phyloP scores from a whole-genome alignment of 2,329 filamentous ascomycete genomes.

The Lecanicillium sp. region DNA sequence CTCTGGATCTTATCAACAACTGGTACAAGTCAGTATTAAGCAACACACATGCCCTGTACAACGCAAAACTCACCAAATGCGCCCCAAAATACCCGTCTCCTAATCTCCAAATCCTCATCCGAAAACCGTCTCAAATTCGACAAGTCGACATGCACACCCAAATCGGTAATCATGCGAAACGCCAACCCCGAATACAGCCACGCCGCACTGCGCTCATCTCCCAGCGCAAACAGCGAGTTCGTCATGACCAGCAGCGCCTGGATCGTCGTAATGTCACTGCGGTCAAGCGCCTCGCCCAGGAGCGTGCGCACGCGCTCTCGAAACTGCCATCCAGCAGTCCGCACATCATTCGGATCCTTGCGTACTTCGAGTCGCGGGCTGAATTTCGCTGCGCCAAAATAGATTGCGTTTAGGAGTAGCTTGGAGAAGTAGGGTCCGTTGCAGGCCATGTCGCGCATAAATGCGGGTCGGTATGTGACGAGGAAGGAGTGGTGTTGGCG shows the following conservation, averaged over 20 bases:
- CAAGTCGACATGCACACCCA: conserved; percentile 40
- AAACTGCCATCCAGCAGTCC: conserved; percentile 41
- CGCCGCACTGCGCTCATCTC: conserved; percentile 38
- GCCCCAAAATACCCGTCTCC: conserved; percentile 36
- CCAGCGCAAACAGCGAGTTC: conserved; percentile 39
- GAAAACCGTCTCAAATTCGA: conserved; percentile 24
- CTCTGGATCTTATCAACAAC: conserved; percentile 31
- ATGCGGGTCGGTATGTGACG: conserved; percentile 43
- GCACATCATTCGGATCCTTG: conserved; percentile 33
- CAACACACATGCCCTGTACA: too few relatives aligned
- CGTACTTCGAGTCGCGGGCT: conserved; percentile 36
- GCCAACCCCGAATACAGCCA: conserved; percentile 53
- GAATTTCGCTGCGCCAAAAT: conserved; percentile 38
- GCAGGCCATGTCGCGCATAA: conserved; percentile 46
- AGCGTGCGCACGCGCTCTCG: conserved; percentile 37
- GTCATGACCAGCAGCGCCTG: conserved; percentile 45
- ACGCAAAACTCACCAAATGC: conserved; percentile 24
- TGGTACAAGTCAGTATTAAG: conserved; percentile 30
- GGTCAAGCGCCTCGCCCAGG: conserved; percentile 36
- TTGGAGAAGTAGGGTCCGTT: conserved; percentile 50
- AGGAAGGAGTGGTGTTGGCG: conserved; percentile 42
- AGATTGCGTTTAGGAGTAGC: conserved; percentile 46
- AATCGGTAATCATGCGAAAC: conserved; percentile 46
- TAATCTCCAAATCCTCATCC: conserved; percentile 37
- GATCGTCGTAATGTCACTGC: conserved; percentile 45